Conservation (phyloP, 805 yeast genomes). For the Wickerhamiella shivajii region DNA sequence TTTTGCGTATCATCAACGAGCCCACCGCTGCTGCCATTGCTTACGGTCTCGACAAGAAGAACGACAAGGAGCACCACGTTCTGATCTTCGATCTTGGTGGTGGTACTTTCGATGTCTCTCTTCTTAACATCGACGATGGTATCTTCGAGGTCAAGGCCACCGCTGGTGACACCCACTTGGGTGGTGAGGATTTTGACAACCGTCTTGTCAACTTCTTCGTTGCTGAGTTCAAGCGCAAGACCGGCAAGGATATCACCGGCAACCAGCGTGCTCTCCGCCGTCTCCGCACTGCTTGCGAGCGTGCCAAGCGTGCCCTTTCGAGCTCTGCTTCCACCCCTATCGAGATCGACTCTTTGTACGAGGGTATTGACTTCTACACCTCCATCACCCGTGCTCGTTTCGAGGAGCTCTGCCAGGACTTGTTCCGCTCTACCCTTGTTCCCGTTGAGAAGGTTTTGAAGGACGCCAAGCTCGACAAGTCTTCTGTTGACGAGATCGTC, state of each 20-base stretch:
- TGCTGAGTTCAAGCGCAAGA: constrained; percentile 90
- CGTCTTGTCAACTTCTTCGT: constrained; percentile 87
- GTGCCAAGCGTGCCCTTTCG: constrained; percentile 96
- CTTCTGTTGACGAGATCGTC: constrained; percentile 84
- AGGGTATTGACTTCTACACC: constrained; percentile 90
- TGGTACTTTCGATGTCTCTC: constrained; percentile 94
- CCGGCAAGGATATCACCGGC: constrained; percentile 74
- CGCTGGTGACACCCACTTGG: constrained; percentile 98
- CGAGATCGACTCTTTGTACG: constrained; percentile 89
- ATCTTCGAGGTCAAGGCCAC: constrained; percentile 94
- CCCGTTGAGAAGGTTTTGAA: constrained; percentile 93
- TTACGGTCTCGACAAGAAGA: constrained; percentile 85
- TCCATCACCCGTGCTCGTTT: constrained; percentile 95
- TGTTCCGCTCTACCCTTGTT: constrained; percentile 84
- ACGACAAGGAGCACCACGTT: constrained; percentile 71
- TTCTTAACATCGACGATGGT: constrained; percentile 87
- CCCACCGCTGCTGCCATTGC: constrained; percentile 97
- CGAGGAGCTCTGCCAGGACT: constrained; percentile 86
- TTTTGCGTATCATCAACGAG: constrained; percentile 73
- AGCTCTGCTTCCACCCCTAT: constrained; percentile 92
- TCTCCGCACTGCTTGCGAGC: constrained; percentile 97
- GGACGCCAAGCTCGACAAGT: constrained; percentile 76
- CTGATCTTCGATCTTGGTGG: constrained; percentile 93
- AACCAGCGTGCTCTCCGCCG: constrained; percentile 96
- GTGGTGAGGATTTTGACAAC: constrained; percentile 99